phyloP scores from a whole-genome alignment of 2,329 filamentous ascomycete genomes.

The Ophiostoma quercus region DNA sequence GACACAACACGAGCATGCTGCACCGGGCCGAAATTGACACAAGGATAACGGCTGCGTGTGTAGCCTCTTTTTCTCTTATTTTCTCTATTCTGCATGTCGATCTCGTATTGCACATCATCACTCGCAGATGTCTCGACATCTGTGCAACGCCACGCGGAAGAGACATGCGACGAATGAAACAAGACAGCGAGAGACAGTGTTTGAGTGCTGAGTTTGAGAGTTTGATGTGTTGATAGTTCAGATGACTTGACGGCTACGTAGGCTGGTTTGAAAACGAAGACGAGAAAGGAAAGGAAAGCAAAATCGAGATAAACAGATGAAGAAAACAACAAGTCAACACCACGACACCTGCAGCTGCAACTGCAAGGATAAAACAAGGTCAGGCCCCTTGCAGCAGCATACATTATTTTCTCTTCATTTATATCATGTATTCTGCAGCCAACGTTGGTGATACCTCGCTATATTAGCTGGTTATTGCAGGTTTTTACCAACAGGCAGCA shows the following conservation, averaged over 20 bases:
- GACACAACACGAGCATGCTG: neutral
- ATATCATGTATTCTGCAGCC: neutral
- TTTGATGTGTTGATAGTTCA: too few species aligned
- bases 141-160: neutral
- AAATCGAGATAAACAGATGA: neutral
- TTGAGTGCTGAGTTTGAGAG: too few species aligned
- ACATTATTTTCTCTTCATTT: too few species aligned
- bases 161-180: neutral
- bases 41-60: conserved; percentile 2
- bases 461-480: neutral
- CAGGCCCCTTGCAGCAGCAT: neutral
- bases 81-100: neutral
- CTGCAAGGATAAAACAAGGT: neutral
- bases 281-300: neutral
- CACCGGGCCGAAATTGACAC: neutral
- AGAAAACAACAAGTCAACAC: too few species aligned
- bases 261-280: neutral
- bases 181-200: neutral
- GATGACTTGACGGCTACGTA: too few species aligned
- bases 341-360: neutral
- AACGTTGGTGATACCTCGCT: neutral
- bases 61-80: neutral
- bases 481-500: neutral
- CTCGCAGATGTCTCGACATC: neutral
- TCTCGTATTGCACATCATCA: neutral